Evolutionary conservation across 2,329 filamentous ascomycete species (phyloP).

Genomic region (Calycina herbarum): DNA sequence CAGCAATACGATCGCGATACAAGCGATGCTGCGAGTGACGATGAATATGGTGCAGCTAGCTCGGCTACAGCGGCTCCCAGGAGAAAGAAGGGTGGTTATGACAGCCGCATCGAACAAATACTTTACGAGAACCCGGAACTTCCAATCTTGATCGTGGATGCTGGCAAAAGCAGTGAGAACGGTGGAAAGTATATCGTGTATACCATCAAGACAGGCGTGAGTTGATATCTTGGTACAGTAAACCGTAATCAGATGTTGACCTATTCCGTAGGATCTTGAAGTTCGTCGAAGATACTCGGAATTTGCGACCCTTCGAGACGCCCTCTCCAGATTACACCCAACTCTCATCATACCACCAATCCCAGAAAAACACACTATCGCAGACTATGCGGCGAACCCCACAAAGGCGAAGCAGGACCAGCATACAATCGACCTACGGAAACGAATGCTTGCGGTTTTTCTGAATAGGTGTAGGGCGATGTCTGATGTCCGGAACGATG

Average conservation of each 20-base stretch:
- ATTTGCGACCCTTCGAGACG: slow-evolving; percentile 86
- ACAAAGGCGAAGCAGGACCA: slow-evolving; percentile 98
- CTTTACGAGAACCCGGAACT: slow-evolving; percentile 92
- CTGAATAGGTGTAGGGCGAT: slow-evolving; percentile 90
- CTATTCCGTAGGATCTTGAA: slow-evolving; percentile 73
- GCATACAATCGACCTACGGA: slow-evolving; percentile 92
- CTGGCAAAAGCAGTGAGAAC: slow-evolving; percentile 91
- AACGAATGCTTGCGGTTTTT: slow-evolving; percentile 96
- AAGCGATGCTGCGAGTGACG: slow-evolving; percentile 49
- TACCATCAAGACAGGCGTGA: slow-evolving; percentile 90
- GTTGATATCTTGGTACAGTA: slow-evolving; percentile 8
- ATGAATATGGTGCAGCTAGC: slow-evolving; percentile 43
- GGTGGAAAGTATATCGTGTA: slow-evolving; percentile 95
- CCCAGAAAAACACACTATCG: slow-evolving; percentile 98
- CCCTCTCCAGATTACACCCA: slow-evolving; percentile 87
- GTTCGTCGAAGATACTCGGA: slow-evolving; percentile 95
- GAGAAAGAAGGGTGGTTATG: slow-evolving; percentile 81
- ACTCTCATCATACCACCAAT: slow-evolving; percentile 96
- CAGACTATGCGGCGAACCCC: slow-evolving; percentile 95
- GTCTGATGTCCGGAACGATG: slow-evolving; percentile 88
- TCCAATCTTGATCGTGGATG: slow-evolving; percentile 88
- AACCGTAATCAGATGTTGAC: slow-evolving; percentile 24
- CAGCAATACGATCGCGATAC: slow-evolving; percentile 36
- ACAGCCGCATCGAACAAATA: slow-evolving; percentile 95
- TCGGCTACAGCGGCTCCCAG: slow-evolving; percentile 49